Conservation (phyloP, 192 early-diverging fungal species). For the Chytriomyces sp. region DNA sequence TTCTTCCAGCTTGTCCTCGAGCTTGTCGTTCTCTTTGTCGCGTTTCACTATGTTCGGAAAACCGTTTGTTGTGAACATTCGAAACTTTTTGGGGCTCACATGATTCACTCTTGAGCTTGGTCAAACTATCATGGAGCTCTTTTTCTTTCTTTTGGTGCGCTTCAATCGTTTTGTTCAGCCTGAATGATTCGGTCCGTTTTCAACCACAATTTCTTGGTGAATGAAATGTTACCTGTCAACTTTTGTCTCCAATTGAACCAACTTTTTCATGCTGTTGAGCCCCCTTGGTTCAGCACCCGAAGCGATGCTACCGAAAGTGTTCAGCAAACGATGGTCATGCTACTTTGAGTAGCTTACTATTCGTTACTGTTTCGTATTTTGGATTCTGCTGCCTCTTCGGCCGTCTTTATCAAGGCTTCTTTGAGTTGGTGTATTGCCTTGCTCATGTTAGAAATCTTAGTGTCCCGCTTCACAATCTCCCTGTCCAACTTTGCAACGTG, state of each 20-base stretch:
- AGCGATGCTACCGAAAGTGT: background rate
- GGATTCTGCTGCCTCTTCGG: slow-evolving; percentile 31
- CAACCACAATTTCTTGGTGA: too few species aligned
- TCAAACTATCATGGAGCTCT: slow-evolving; percentile 9
- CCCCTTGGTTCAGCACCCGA: background rate
- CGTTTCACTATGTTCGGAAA: slow-evolving; percentile 17
- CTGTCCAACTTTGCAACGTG: slow-evolving; percentile 22
- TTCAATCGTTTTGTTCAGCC: slow-evolving; percentile 24
- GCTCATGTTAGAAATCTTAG: slow-evolving; percentile 32
- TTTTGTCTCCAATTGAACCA: slow-evolving; percentile 37
- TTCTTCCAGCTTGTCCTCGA: slow-evolving; percentile 17
- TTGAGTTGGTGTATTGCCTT: slow-evolving; percentile 39
- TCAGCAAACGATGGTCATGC: background rate
- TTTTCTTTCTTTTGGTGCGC: slow-evolving; percentile 16
- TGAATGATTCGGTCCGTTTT: background rate
- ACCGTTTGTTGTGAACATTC: background rate
- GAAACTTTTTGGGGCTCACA: background rate
- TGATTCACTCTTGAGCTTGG: slow-evolving; percentile 17
- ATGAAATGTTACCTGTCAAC: slow-evolving; percentile 29
- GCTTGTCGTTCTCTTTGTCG: slow-evolving; percentile 6
- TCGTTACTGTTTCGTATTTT: slow-evolving; percentile 24
- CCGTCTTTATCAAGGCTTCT: slow-evolving; percentile 22
- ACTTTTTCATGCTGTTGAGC: background rate
- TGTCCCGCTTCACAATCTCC: slow-evolving; percentile 28
- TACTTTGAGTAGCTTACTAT: slow-evolving; percentile 19